Evolutionary conservation across 139 green algal genomes (phyloP).

Genomic region (Gonium pectorale): DNA sequence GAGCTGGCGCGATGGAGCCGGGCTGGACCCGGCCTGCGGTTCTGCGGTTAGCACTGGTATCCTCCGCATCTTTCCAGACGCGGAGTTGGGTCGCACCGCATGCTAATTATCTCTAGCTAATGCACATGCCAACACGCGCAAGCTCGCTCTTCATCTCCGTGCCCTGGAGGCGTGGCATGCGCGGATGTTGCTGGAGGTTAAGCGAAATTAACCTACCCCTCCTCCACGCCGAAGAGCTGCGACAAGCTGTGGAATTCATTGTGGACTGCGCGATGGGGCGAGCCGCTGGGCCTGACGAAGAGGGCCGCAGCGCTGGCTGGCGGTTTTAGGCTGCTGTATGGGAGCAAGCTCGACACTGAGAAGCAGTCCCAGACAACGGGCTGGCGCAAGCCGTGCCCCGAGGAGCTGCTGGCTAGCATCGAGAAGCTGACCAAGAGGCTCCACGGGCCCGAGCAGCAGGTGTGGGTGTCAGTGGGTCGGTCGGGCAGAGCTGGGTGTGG

Average conservation of each 20-base stretch:
- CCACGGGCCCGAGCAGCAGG: constrained; percentile 6
- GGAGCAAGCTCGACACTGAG: neutral
- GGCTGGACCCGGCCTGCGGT: too few species aligned
- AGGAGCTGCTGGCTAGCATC: constrained; percentile 23
- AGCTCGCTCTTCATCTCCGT: too few species aligned
- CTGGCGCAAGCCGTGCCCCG: constrained; percentile 36
- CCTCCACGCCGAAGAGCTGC: neutral
- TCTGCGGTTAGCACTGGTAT: too few species aligned
- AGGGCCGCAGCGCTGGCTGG: constrained; percentile 2
- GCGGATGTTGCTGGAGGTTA: too few species aligned
- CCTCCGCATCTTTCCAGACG: too few species aligned
- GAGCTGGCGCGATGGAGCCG: too few species aligned
- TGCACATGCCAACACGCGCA: neutral
- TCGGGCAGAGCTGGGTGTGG: neutral
- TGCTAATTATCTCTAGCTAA: neutral
- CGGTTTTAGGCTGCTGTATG: neutral
- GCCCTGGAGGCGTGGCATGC: too few species aligned
- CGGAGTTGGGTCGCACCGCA: neutral
- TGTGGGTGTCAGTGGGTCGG: neutral
- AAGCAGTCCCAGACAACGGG: too few species aligned
- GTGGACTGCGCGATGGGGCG: constrained; percentile 4
- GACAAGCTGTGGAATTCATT: constrained; percentile 6
- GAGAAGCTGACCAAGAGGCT: constrained; percentile 11
- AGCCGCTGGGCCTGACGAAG: neutral
- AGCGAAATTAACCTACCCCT: too few species aligned